A percentile compares a stretch with the other conserved stretches of the same genome.
Evolutionary conservation across 495 filamentous ascomycete genomes (phyloP).

Genomic region (Lasiosphaeris hirsuta): DNA sequence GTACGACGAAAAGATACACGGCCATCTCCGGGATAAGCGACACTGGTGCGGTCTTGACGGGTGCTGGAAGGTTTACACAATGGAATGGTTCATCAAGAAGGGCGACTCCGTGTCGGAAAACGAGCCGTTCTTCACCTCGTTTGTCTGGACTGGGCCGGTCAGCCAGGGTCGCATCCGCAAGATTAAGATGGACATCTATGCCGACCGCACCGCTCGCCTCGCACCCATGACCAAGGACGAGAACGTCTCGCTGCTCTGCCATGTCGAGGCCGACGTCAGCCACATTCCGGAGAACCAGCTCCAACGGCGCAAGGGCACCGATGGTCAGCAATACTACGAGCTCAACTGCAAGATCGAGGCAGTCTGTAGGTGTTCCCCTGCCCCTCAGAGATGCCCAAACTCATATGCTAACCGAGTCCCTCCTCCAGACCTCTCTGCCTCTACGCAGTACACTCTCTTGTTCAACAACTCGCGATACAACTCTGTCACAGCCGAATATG

Average conservation of each 20-base stretch:
- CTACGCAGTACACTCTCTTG: constrained; percentile 34
- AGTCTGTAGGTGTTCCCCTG: constrained; percentile 21
- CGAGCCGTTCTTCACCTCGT: constrained; percentile 22
- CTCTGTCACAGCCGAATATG: constrained; percentile 35
- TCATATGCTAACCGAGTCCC: background rate
- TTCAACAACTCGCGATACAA: constrained; percentile 30
- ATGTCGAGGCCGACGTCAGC: constrained; percentile 29
- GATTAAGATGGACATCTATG: constrained; percentile 25
- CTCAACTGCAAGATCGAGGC: constrained; percentile 29
- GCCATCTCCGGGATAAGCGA: constrained; percentile 21
- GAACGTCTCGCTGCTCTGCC: constrained; percentile 24
- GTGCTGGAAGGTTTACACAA: constrained; percentile 24
- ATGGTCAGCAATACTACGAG: constrained; percentile 32
- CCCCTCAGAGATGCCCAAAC: background rate
- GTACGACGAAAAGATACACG: constrained; percentile 35
- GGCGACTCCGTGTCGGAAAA: constrained; percentile 33
- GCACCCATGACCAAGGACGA: constrained; percentile 26
- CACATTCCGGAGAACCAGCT: constrained; percentile 30
- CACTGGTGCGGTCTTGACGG: constrained; percentile 25
- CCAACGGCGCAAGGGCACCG: constrained; percentile 17
- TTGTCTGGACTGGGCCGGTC: constrained; percentile 24
- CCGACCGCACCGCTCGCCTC: constrained; percentile 20
- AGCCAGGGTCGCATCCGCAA: constrained; percentile 21
- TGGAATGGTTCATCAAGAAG: constrained; percentile 33
- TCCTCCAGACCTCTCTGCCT: constrained; percentile 28